Conservation (phyloP, 2,329 filamentous ascomycete species). For the Trichoderma asperellum region DNA sequence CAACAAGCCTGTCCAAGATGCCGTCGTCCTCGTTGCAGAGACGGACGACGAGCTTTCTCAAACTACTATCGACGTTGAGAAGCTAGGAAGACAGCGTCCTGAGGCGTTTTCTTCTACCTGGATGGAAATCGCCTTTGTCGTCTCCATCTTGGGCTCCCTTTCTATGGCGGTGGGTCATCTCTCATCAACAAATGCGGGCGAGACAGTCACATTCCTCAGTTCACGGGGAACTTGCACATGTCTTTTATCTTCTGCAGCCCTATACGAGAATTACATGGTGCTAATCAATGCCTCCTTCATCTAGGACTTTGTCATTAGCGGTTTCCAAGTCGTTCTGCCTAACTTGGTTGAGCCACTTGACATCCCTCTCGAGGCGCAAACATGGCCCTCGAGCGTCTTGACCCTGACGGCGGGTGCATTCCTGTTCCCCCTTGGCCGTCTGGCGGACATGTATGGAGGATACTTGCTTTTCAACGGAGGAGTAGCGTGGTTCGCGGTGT, state of each 20-base stretch:
- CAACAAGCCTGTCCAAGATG: constrained; percentile 25
- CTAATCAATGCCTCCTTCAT: constrained; percentile 9
- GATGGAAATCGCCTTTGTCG: constrained; percentile 62
- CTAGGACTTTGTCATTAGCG: constrained; percentile 73
- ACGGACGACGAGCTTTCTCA: constrained; percentile 30
- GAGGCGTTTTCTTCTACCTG: constrained; percentile 55
- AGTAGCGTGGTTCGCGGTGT: constrained; percentile 63
- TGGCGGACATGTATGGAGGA: constrained; percentile 63
- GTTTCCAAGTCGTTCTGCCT: constrained; percentile 72
- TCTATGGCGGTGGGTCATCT: constrained; percentile 55
- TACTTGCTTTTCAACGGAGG: constrained; percentile 61
- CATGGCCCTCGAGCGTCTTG: constrained; percentile 66
- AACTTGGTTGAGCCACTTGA: constrained; percentile 62
- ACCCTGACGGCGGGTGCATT: constrained; percentile 59
- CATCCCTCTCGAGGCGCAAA: constrained; percentile 64
- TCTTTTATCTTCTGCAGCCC: not conserved
- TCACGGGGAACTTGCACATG: not conserved
- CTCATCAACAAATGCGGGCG: not conserved
- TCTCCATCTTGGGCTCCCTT: constrained; percentile 62
- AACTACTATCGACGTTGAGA: constrained; percentile 49
- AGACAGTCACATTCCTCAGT: constrained; percentile 26
- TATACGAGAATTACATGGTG: not conserved
- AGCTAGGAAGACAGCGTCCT: constrained; percentile 62
- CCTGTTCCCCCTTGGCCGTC: constrained; percentile 64
- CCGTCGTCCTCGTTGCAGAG: constrained; percentile 27